Evolutionary conservation across 129 eudicot species (phyloP), one percentile per base, ranked within the genome.

Genomic region (Calendula officinalis): DNA sequence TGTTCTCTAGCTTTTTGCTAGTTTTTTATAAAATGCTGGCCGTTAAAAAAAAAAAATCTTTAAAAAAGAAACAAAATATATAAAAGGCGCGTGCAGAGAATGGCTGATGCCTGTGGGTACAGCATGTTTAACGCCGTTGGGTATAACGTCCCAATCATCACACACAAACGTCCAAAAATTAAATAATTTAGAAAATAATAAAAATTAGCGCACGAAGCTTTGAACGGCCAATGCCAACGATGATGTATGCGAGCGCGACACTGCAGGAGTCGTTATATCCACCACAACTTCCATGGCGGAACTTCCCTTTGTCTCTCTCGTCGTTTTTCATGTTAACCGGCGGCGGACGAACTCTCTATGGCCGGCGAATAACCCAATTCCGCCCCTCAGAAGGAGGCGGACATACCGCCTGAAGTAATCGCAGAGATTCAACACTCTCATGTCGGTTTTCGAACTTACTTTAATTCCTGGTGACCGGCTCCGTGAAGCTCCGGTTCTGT

Each of bases 111-210:
- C n/a, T 61, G 67, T 73, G 67, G 48, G 56, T 30, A 32, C 15
- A 58, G 10, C 32, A 61, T 59, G 60, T 40, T 22, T n/a, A n/a
- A n/a, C 62, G 56, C 85, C 74, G 83, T 83, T 86, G 13, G 87
- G 89, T 78, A 71, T 54, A 57, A 77, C 83, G 87, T 86, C 89
- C 46, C 64, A 56, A 80, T 86, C 95, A 74, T 39, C 56, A 57
- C 76, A 50, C 59, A 71, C 70, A 64, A 54, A 67, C 75, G 5
- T 27, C 67, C 59, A 66, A 74, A 34, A 16, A 62, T 47, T 1
- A n/a, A n/a, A n/a, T n/a, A n/a, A 17, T 27, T 47, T 22, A 56
- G 52, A 27, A 5, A n/a, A n/a, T n/a, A 49, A 64, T 17, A 3
- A 66, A 6, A n/a, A n/a, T n/a, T n/a, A n/a, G n/a, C 14, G 48